These are phyloP conservation scores for Microdochium nivale DNA, from an alignment of 2,329 filamentous ascomycete species.

Conservation along the genomic window DNA sequence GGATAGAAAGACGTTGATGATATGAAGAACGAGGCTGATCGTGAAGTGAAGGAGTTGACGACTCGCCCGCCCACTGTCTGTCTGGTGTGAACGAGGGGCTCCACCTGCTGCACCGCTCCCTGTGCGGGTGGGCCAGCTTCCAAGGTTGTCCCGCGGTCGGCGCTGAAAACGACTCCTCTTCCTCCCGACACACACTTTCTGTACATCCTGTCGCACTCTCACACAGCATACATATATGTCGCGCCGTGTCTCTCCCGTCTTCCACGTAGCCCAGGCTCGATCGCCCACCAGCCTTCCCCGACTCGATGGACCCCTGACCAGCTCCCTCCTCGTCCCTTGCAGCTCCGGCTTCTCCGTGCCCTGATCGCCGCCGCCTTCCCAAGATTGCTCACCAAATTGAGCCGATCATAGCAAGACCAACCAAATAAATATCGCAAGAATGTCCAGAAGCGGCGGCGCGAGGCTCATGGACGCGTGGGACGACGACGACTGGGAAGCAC, in stretches of 20 bases:
- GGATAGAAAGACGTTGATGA: no score
- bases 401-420: not conserved
- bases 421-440: not conserved
- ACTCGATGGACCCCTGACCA: not conserved
- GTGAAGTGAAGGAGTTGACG: no score
- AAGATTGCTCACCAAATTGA: not conserved
- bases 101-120: not conserved
- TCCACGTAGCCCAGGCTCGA: not conserved
- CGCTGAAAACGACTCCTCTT: not conserved
- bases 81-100: no score
- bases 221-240: not conserved
- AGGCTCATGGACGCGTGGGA: conserved; percentile 75
- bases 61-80: no score
- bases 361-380: not conserved
- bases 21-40: no score
- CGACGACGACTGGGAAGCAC: conserved; percentile 73
- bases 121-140: no score
- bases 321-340: not conserved
- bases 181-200: not conserved
- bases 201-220: not conserved
- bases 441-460: not conserved
- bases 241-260: not conserved
- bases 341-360: not conserved
- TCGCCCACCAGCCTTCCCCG: not conserved
- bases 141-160: no score